A percentile compares a stretch with the other conserved stretches of the same genome.
Evolutionary conservation across 352 stramenopile species (phyloP).

Genomic region (Phytopythium boreale): DNA sequence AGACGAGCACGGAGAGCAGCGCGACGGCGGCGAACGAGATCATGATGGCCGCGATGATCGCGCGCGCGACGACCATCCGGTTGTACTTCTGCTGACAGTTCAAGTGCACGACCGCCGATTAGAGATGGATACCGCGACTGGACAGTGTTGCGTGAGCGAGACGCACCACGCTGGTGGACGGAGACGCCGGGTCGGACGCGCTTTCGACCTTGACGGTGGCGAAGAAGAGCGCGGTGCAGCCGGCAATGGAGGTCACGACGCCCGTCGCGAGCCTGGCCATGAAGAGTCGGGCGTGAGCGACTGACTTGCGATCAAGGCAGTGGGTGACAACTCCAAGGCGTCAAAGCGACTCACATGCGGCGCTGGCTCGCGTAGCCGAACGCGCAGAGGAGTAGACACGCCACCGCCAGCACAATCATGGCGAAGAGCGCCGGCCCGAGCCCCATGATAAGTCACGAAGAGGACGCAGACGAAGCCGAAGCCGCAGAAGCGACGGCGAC

Average conservation of each 20-base stretch:
- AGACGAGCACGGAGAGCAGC: constrained; percentile 30
- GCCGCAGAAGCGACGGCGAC: not conserved
- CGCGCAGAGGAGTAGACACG: constrained; percentile 25
- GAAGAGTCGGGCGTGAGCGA: not conserved
- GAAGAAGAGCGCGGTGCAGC: constrained; percentile 34
- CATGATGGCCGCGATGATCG: constrained; percentile 28
- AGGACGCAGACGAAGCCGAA: not conserved
- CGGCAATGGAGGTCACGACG: constrained; percentile 20
- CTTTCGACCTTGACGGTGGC: constrained; percentile 27
- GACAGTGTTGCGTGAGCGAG: not conserved
- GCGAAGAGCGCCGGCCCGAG: constrained; percentile 34
- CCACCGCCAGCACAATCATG: constrained; percentile 30
- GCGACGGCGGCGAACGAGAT: constrained; percentile 36
- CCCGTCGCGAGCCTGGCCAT: constrained; percentile 20
- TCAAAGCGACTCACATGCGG: constrained; percentile 9
- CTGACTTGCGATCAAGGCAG: not conserved
- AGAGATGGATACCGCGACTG: not conserved
- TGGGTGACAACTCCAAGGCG: not conserved
- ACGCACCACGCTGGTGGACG: constrained; percentile 6
- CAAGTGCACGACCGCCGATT: not conserved
- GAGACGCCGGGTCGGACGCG: not conserved
- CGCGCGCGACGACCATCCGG: constrained; percentile 28
- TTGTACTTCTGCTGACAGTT: constrained; percentile 40
- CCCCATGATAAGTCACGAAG: constrained; percentile 15
- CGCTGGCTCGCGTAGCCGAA: constrained; percentile 22